Conservation (phyloP, 306 rosid species). For the Canavalia gladiata region DNA sequence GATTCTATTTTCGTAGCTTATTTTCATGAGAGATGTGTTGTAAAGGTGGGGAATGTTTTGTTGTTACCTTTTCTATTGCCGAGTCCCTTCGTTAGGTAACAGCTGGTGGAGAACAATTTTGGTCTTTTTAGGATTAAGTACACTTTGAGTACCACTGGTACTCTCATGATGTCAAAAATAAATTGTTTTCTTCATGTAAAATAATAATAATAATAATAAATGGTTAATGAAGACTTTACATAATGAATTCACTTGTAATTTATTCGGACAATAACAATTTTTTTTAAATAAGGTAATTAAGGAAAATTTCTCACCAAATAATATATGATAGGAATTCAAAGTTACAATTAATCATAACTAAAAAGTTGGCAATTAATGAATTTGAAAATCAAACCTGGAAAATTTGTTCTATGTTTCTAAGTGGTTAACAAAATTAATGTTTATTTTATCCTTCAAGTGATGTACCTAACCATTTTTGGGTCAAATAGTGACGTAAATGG, state of each 20-base stretch:
- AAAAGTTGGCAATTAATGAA: neutral
- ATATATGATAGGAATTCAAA: neutral
- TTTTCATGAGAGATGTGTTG: neutral
- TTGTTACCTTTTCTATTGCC: constrained; percentile 4
- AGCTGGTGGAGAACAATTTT: neutral
- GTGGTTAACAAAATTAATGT: constrained; percentile 5
- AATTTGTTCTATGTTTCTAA: neutral
- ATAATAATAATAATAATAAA: no score
- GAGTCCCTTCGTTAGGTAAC: constrained; percentile 4
- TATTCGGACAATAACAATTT: neutral
- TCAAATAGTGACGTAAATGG: constrained; percentile 8
- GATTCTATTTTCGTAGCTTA: neutral
- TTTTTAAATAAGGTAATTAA: neutral
- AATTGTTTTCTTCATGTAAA: no score
- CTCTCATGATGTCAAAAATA: neutral
- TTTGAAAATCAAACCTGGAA: neutral
- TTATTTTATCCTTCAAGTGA: neutral
- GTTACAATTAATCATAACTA: neutral
- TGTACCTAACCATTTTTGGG: neutral
- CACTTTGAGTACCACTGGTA: neutral
- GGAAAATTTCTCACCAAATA: neutral
- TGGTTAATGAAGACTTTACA: neutral
- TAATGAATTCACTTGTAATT: neutral
- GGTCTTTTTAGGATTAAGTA: neutral
- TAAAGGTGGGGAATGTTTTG: constrained; percentile 15